These are phyloP conservation scores for Moniliophthora roreri DNA, from an alignment of 1,284 basidiomycete genomes.

Conservation along the genomic window DNA sequence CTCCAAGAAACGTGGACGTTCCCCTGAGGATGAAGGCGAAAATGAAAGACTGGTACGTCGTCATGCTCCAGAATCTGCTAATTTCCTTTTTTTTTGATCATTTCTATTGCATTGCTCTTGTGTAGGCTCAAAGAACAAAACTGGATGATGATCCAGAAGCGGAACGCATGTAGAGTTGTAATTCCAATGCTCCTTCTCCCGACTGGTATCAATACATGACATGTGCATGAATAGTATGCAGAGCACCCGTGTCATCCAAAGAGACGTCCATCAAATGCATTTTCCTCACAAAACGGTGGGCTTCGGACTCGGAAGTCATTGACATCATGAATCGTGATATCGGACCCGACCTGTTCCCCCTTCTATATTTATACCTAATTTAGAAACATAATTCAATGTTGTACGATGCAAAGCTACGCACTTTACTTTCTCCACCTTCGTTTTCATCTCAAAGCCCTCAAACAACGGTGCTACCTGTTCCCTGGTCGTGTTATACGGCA, in stretches of 20 bases:
- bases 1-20: constrained; percentile 62
- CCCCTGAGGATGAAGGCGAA: constrained; percentile 70
- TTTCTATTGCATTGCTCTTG: constrained; percentile 2
- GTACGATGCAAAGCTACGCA: no score
- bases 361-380: constrained; percentile 17
- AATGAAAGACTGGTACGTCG: constrained; percentile 49
- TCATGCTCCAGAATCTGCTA: constrained; percentile 15
- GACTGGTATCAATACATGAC: constrained; percentile 51
- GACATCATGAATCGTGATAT: constrained; percentile 55
- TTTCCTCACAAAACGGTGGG: constrained; percentile 61
- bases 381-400: no score
- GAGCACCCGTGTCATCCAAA: constrained; percentile 34
- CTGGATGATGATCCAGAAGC: constrained; percentile 61
- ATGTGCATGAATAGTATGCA: constrained; percentile 52
- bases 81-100: constrained; percentile 11
- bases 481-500: constrained; percentile 47
- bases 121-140: constrained; percentile 51
- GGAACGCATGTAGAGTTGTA: constrained; percentile 58
- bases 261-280: constrained; percentile 56
- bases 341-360: constrained; percentile 37
- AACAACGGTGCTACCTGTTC: constrained; percentile 41
- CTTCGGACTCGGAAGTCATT: constrained; percentile 56
- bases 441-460: constrained; percentile 42
- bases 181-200: background rate
- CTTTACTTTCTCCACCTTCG: constrained; percentile 17